Evolutionary conservation across 2,329 filamentous ascomycete genomes (phyloP), one percentile per base, ranked within the genome.

Genomic region (Acephala macrosclerotiorum): DNA sequence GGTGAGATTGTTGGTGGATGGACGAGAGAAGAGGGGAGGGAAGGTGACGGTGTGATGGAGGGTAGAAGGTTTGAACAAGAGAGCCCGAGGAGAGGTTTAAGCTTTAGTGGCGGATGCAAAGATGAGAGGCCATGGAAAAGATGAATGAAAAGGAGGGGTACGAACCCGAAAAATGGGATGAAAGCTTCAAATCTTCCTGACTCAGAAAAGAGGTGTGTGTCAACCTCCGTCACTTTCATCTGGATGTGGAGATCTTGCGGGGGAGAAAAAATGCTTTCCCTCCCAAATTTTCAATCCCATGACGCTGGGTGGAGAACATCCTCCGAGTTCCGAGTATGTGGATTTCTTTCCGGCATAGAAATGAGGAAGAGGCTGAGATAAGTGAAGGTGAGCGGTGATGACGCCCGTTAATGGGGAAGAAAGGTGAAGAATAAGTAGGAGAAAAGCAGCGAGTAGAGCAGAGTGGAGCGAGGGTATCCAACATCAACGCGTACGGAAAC

Each of bases 371-470:
- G 11, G 20, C 20, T 9, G 8, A 20, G 7, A 20, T 25, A 18
- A 29, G 6, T 29, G 26, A 14, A 53, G 1, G 18, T 26, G 25
- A n/a, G 20, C 45, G 25, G 26, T 53, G 49, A 53, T 53, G 49
- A 53, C 1, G 49, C 25, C 49, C 22, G 25, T 2, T 29, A 4
- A 53, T 53, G 22, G 49, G 33, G 20, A n/a, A 22, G 45, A 25
- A 49, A 33, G 12, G 38, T 42, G 26, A 53, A 12, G n/a, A 9
- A 53, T 1, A 3, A 18, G 45, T 4, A 22, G 11, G 22, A 29
- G 49, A 53, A 53, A 53, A 53, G 49, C 49, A 53, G 49, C 49
- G 49, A 53, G 49, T 14, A 25, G 49, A 53, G 40, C 40, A 16
- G 40, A 42, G 40, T 49, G 20, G n/a, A 22, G 45, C n/a, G 45